These are phyloP conservation scores for Crithidia acanthocephali DNA, from an alignment of 208 protist species.

Conservation along the genomic window DNA sequence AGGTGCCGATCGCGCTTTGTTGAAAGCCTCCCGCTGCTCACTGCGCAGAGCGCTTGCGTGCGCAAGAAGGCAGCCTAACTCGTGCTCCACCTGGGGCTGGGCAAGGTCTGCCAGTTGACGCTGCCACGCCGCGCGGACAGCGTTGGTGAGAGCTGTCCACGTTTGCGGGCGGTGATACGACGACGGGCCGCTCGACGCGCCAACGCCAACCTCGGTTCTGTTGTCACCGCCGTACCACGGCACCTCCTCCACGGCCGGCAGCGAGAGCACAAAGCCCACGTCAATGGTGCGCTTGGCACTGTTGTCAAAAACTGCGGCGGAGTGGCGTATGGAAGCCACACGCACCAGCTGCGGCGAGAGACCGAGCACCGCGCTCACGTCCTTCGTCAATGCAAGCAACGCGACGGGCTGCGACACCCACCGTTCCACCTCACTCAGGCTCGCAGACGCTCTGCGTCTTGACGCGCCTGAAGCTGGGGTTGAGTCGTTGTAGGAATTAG, in stretches of 20 bases:
- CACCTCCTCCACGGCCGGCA: constrained; percentile 1
- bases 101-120: neutral
- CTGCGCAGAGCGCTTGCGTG: neutral
- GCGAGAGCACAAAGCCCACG: constrained; percentile 13
- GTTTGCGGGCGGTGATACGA: neutral
- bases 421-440: neutral
- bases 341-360: constrained; percentile 19
- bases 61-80: neutral
- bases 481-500: neutral
- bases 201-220: neutral
- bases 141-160: constrained; percentile 2
- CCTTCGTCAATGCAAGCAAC: constrained; percentile 19
- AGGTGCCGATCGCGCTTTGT: neutral
- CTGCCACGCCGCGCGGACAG: neutral
- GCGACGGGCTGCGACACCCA: constrained; percentile 21
- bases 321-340: constrained; percentile 8
- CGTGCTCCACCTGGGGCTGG: neutral
- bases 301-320: neutral
- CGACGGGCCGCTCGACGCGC: neutral
- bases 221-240: neutral
- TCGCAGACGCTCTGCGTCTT: neutral
- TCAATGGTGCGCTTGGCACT: neutral
- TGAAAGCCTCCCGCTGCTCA: neutral
- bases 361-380: constrained; percentile 23
- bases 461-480: neutral